phyloP scores from a whole-genome alignment of 345 rosid species.

The Adansonia digitata region DNA sequence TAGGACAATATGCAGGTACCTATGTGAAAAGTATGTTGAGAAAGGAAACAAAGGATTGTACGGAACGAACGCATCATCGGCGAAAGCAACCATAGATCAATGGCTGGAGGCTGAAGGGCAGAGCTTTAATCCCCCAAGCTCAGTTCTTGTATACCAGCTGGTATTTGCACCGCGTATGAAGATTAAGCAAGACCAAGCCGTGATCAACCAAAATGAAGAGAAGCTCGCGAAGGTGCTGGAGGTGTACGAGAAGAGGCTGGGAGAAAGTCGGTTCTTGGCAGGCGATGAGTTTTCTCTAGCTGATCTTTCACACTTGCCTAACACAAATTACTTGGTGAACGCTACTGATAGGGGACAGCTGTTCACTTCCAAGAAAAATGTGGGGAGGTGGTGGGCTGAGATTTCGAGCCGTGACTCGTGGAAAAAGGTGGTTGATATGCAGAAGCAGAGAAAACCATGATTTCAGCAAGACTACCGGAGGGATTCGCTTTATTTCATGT shows the following conservation, averaged over 20 bases:
- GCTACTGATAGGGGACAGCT: constrained; percentile 36
- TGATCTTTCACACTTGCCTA: constrained; percentile 67
- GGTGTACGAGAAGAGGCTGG: constrained; percentile 52
- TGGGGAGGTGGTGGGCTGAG: constrained; percentile 72
- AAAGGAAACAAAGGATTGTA: constrained; percentile 49
- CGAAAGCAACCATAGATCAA: constrained; percentile 66
- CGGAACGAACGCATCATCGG: constrained; percentile 47
- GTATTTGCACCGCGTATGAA: constrained; percentile 54
- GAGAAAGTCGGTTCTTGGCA: constrained; percentile 51
- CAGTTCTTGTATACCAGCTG: constrained; percentile 53
- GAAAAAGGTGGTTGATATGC: constrained; percentile 63
- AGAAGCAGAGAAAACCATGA: constrained; percentile 19
- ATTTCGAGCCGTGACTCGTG: constrained; percentile 57
- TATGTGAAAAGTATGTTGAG: constrained; percentile 47
- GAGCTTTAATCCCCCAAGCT: constrained; percentile 51
- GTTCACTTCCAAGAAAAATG: constrained; percentile 48
- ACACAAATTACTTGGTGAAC: constrained; percentile 40
- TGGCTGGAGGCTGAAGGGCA: constrained; percentile 75
- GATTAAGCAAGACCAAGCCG: constrained; percentile 41
- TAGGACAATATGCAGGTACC: constrained; percentile 56
- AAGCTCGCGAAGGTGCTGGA: constrained; percentile 56
- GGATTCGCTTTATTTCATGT: background rate
- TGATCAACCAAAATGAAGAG: constrained; percentile 41
- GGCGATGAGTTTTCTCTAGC: constrained; percentile 70
- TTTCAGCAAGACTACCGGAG: background rate